Conservation (phyloP, 352 stramenopile species). For the Globisporangium middletonii region DNA sequence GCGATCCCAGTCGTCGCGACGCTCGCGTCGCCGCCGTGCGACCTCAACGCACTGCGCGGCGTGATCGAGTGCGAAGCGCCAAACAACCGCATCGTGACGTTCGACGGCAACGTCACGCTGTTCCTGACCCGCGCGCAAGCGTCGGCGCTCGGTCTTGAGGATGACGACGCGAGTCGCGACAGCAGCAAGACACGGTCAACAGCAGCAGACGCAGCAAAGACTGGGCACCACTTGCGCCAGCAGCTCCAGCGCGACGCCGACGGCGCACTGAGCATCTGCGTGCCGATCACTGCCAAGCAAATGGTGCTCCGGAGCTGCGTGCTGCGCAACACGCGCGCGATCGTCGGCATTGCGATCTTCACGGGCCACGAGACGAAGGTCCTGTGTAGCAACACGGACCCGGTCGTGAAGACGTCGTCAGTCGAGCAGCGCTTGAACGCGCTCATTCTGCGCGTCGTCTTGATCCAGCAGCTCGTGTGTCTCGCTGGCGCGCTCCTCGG, state of each 20-base stretch:
- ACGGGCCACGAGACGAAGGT: conserved; percentile 85
- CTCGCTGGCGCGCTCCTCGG: conserved; percentile 56
- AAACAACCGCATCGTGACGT: conserved; percentile 83
- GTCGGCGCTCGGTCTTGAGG: conserved; percentile 22
- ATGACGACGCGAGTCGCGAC: background rate
- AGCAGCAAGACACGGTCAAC: background rate
- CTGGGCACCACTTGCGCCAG: conserved; percentile 9
- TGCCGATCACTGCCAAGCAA: conserved; percentile 81
- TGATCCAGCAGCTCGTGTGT: conserved; percentile 73
- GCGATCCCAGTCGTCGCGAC: conserved; percentile 49
- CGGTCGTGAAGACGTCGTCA: conserved; percentile 71
- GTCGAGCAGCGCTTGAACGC: conserved; percentile 68
- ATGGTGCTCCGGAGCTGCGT: conserved; percentile 88
- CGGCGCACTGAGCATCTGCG: conserved; percentile 25
- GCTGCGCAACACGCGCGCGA: conserved; percentile 79
- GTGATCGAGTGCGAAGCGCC: conserved; percentile 69
- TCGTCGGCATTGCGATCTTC: conserved; percentile 87
- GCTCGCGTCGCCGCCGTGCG: conserved; percentile 20
- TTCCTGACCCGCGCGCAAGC: conserved; percentile 30
- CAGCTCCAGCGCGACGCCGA: conserved; percentile 29
- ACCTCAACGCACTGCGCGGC: conserved; percentile 41
- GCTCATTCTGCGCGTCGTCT: conserved; percentile 68
- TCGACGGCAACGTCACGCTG: conserved; percentile 67
- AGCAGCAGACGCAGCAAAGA: background rate
- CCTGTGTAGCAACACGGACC: conserved; percentile 76